Conservation (phyloP, 768 basidiomycete genomes). For the Leccinum longicurvipes region DNA sequence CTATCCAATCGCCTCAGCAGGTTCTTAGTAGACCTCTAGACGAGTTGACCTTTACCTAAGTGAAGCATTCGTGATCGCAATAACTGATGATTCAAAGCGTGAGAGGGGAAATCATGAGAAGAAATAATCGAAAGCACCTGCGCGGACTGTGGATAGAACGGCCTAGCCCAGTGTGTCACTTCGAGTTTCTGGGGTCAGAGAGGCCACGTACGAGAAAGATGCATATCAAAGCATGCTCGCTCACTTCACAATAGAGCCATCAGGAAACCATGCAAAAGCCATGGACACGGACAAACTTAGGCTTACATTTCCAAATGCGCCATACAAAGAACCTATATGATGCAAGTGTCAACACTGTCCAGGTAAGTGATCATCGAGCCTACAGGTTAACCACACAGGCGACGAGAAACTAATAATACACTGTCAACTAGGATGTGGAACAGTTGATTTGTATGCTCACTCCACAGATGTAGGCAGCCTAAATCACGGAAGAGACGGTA, state of each 20-base stretch:
- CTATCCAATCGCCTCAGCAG: not conserved
- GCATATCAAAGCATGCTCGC: slow-evolving; percentile 7
- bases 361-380: not conserved
- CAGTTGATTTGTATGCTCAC: not conserved
- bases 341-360: not conserved
- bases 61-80: not conserved
- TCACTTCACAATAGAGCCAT: slow-evolving; percentile 4
- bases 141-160: slow-evolving; percentile 5
- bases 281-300: not conserved
- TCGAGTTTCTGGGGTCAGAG: not conserved
- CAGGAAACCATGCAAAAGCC: not conserved
- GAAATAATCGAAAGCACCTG: slow-evolving; percentile 2
- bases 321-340: slow-evolving; percentile 15
- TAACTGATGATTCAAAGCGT: not conserved
- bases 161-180: not conserved
- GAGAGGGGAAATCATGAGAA: not conserved
- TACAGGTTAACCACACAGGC: slow-evolving; percentile 4
- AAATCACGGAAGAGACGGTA: not conserved
- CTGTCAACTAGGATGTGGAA: not conserved
- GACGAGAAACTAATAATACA: not conserved
- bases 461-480: slow-evolving; percentile 9
- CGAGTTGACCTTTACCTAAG: not conserved
- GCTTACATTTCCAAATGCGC: slow-evolving; percentile 19
- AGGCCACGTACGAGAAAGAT: slow-evolving; percentile 10
- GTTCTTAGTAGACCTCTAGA: not conserved